These are phyloP conservation scores for Cyberlindnera bimundalis DNA, from an alignment of 805 yeast species.

Conservation along the genomic window DNA sequence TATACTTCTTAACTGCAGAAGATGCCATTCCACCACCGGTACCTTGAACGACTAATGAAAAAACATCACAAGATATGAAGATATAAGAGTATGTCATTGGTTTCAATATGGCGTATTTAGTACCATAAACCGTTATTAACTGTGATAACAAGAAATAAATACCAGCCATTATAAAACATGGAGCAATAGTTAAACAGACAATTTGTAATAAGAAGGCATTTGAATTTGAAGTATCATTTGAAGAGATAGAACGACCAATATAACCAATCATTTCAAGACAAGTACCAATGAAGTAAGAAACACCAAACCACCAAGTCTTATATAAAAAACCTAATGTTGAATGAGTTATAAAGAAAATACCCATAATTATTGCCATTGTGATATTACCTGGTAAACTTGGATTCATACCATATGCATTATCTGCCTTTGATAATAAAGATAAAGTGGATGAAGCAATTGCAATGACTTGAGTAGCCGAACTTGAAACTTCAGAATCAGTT, in stretches of 20 bases:
- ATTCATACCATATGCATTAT: conserved; percentile 35
- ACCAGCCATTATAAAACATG: conserved; percentile 82
- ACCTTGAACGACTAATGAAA: conserved; percentile 65
- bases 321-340: conserved; percentile 39
- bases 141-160: conserved; percentile 70
- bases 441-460: conserved; percentile 16
- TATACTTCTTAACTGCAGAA: conserved; percentile 32
- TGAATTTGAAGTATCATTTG: conserved; percentile 32
- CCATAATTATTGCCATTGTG: conserved; percentile 56
- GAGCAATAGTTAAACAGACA: conserved; percentile 68
- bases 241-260: conserved; percentile 51
- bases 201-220: conserved; percentile 59
- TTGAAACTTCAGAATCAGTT: neutral
- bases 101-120: conserved; percentile 43
- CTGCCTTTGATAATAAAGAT: conserved; percentile 11
- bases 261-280: conserved; percentile 67
- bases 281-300: conserved; percentile 51
- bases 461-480: neutral
- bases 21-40: conserved; percentile 76
- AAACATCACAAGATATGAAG: conserved; percentile 62
- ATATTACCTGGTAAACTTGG: conserved; percentile 60
- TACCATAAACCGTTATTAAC: conserved; percentile 58
- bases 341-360: conserved; percentile 42
- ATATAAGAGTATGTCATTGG: conserved; percentile 62
- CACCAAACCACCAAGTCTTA: conserved; percentile 63